Evolutionary conservation across 257 asterid genomes (phyloP).

Genomic region (Datura wrightii): DNA sequence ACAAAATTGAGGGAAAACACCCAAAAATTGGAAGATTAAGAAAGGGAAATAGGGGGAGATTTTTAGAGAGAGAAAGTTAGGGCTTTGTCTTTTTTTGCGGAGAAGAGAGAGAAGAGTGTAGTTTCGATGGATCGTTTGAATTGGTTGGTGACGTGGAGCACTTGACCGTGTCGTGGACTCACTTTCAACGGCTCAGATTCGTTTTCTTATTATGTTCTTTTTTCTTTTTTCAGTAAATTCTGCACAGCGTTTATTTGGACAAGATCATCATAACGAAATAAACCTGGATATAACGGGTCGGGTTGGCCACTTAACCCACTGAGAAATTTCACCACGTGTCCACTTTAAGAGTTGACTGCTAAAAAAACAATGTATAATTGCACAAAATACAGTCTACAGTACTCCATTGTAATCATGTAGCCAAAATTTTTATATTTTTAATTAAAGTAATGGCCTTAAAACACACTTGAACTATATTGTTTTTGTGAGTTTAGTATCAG

Average conservation of each 20-base stretch:
- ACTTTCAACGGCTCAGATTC: slow-evolving; percentile 61
- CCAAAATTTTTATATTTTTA: too few relatives aligned
- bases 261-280: not conserved
- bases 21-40: not conserved
- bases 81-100: slow-evolving; percentile 39
- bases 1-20: slow-evolving; percentile 16
- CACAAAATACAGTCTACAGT: too few relatives aligned
- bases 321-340: too few relatives aligned
- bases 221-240: not conserved
- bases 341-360: too few relatives aligned
- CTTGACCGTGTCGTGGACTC: slow-evolving; percentile 45
- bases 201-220: not conserved
- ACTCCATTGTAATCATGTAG: too few relatives aligned
- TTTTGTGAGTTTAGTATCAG: too few relatives aligned
- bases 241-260: not conserved
- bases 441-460: too few relatives aligned
- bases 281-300: not conserved
- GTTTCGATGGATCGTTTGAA: slow-evolving; percentile 57
- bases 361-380: too few relatives aligned
- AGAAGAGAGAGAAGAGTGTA: slow-evolving; percentile 52
- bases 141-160: slow-evolving; percentile 54
- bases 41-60: slow-evolving; percentile 11
- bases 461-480: too few relatives aligned
- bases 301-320: not conserved
- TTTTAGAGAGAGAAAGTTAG: slow-evolving; percentile 43